Evolutionary conservation across 1,284 basidiomycete species (phyloP), one percentile per base, ranked within the genome.

Genomic region (Agaricales sp.): DNA sequence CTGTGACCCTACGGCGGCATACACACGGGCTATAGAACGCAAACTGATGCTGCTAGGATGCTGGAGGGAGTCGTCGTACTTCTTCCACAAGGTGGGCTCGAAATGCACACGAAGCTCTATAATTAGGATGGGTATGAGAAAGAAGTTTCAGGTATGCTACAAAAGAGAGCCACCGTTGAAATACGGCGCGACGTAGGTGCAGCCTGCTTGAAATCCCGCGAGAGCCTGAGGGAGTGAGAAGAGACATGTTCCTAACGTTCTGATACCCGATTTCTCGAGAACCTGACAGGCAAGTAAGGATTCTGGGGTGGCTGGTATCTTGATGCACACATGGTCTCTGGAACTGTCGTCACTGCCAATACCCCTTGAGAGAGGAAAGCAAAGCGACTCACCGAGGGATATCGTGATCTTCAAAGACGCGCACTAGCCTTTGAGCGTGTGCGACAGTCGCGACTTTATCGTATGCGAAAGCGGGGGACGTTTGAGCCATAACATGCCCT

Each of bases 51-150:
- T 61, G 64, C 68, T 68, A 3, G 73, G 72, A 52, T 75, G 72
- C 49, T 74, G 67, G 4, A 54, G 55, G 2, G 70, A 61, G 48
- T 71, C 59, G 0, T 57, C 56, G 52, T 72, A 73, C 39, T 68
- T 65, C 49, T 67, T 66, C 70, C 70, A 73, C 4, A 67, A 30
- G 2, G 51, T 55, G 2, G 64, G 61, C 49, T 71, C 66, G 50
- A 71, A 73, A 55, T 76, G 74, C 6, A 73, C 73, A 18, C 70
- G 68, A 2, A 76, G 62, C 53, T 76, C 73, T 72, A 2, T n/a
- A 20, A 35, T 43, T 26, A 46, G 25, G 43, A 18, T 30, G 45
- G 12, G 26, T 23, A 43, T 20, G 39, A 37, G 26, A 21, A 46
- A 26, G 19, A 45, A 11, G 21, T 18, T 41, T 14, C 16, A 16